A percentile compares a stretch with the other conserved stretches of the same genome.
These are phyloP conservation scores for Rhodosporidiobolus odoratus DNA, from an alignment of 768 basidiomycete species.

Conservation along the genomic window DNA sequence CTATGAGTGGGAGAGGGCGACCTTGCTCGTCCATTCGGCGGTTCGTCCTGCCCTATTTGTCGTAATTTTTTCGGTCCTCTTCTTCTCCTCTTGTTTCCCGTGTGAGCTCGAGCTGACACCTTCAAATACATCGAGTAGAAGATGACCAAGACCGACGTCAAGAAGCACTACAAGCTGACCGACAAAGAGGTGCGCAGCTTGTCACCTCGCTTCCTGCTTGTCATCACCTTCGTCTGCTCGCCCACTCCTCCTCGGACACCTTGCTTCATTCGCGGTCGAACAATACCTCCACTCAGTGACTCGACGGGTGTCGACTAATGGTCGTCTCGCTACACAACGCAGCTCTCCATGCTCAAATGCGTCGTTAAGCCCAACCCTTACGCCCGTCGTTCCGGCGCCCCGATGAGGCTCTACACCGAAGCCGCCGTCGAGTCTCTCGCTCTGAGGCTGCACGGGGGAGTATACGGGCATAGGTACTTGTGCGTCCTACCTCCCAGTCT, in stretches of 20 bases:
- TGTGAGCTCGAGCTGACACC: neutral
- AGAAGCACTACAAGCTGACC: conserved; percentile 12
- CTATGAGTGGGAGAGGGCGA: neutral
- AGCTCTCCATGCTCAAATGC: neutral
- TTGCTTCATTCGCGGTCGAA: too few relatives aligned
- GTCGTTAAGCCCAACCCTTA: neutral
- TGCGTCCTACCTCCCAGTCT: neutral
- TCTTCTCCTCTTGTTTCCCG: neutral
- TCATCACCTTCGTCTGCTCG: neutral
- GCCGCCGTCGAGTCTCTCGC: neutral
- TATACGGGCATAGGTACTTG: neutral
- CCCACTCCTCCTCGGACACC: neutral
- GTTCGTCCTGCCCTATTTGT: neutral
- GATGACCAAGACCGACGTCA: neutral
- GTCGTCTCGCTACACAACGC: neutral
- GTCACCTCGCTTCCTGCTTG: neutral
- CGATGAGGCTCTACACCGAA: neutral
- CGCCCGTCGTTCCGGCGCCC: neutral
- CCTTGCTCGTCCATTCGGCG: neutral
- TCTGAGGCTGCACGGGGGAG: neutral
- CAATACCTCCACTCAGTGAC: neutral
- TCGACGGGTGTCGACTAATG: too few relatives aligned
- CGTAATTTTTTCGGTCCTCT: neutral
- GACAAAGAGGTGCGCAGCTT: conserved; percentile 4
- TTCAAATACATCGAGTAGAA: neutral